Percentiles rank a stretch among this genome's conserved stretches.
Evolutionary conservation across 1,284 basidiomycete genomes (phyloP).

Genomic region (Phylloboletellus chloephorus): DNA sequence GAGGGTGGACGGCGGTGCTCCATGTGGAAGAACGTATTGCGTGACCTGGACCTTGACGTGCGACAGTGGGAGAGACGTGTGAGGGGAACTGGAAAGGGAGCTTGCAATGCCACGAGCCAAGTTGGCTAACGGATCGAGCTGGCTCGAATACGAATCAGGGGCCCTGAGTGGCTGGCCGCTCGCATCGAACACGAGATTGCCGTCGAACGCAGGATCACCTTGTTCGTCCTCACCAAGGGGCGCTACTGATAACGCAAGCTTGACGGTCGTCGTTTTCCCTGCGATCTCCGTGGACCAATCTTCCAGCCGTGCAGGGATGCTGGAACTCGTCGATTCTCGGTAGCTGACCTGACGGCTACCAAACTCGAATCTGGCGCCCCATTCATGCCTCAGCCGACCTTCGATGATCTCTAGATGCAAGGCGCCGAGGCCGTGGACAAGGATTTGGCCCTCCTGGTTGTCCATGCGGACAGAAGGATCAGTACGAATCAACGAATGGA

Average conservation of each 20-base stretch:
- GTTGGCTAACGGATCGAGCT: slow-evolving; percentile 41
- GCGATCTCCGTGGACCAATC: slow-evolving; percentile 58
- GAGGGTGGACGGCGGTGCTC: slow-evolving; percentile 47
- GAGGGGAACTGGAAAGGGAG: slow-evolving; percentile 68
- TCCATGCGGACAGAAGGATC: slow-evolving; percentile 82
- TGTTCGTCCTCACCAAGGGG: slow-evolving; percentile 49
- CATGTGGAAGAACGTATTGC: slow-evolving; percentile 38
- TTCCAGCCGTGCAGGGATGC: slow-evolving; percentile 29
- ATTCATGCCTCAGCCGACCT: slow-evolving; percentile 73
- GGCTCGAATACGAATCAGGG: slow-evolving; percentile 45
- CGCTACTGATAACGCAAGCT: slow-evolving; percentile 49
- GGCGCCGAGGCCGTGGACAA: slow-evolving; percentile 80
- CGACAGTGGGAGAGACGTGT: slow-evolving; percentile 65
- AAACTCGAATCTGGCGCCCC: slow-evolving; percentile 73
- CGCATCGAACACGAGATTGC: slow-evolving; percentile 59
- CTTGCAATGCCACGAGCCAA: slow-evolving; percentile 64
- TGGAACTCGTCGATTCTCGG: slow-evolving; percentile 60
- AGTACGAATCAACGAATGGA: slow-evolving; percentile 73
- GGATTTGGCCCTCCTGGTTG: slow-evolving; percentile 73
- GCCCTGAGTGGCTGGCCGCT: slow-evolving; percentile 47
- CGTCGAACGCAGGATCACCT: slow-evolving; percentile 67
- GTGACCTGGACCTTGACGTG: slow-evolving; percentile 54
- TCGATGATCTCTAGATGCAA: slow-evolving; percentile 87
- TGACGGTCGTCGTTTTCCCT: slow-evolving; percentile 46
- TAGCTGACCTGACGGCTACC: slow-evolving; percentile 76